Conservation (phyloP, 495 filamentous ascomycete species). For the Aspergillus hancockii region DNA sequence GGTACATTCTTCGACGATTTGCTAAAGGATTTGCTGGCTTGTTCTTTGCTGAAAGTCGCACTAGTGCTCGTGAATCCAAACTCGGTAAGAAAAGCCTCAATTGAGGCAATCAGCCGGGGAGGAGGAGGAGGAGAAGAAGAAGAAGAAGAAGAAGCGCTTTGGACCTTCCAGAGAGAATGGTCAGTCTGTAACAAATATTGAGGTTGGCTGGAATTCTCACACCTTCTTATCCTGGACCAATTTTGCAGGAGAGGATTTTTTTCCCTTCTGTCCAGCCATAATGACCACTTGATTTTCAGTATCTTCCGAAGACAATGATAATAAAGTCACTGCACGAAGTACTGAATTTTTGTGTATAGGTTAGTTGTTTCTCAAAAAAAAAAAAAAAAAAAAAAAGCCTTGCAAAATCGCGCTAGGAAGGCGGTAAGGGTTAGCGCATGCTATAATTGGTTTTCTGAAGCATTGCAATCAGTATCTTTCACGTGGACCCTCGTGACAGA, state of each 20-base stretch:
- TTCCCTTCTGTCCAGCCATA: constrained; percentile 36
- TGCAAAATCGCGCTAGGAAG: constrained; percentile 26
- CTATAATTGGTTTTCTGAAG: constrained; percentile 26
- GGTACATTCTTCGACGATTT: constrained; percentile 36
- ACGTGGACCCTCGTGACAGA: constrained; percentile 23
- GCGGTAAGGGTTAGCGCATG: constrained; percentile 20
- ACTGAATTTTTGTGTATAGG: neutral
- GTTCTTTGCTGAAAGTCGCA: constrained; percentile 59
- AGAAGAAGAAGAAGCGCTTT: constrained; percentile 23
- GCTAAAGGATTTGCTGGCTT: constrained; percentile 28
- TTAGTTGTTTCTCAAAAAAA: neutral
- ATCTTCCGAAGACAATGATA: neutral
- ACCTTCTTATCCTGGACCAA: constrained; percentile 42
- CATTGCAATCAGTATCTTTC: constrained; percentile 3
- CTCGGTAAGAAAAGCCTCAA: constrained; percentile 65
- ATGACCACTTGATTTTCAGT: constrained; percentile 8
- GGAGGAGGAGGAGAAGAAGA: no score
- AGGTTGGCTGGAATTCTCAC: constrained; percentile 8
- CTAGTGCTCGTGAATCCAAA: constrained; percentile 62
- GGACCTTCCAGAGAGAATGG: constrained; percentile 2
- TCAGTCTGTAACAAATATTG: neutral
- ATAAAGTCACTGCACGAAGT: neutral
- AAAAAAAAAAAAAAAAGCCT: constrained; percentile 33
- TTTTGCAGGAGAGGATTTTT: constrained; percentile 28
- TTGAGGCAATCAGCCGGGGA: constrained; percentile 61